Conservation (phyloP, 306 rosid genomes). For the Senna tora region DNA sequence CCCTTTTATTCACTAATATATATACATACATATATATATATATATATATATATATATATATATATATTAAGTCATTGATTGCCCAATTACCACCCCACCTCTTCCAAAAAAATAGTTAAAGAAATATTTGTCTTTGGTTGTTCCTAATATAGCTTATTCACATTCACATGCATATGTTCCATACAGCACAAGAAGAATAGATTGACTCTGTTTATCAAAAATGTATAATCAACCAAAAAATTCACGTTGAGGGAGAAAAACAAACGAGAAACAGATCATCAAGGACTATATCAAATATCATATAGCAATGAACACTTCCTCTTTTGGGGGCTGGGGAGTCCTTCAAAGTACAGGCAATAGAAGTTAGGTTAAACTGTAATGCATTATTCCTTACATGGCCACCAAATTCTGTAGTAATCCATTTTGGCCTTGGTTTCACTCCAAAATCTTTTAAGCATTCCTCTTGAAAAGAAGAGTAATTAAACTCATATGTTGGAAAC, state of each 20-base stretch:
- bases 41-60: too few relatives aligned
- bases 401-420: slow-evolving; percentile 80
- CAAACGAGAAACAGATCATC: not conserved
- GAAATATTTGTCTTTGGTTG: not conserved
- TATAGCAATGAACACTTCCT: not conserved
- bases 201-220: slow-evolving; percentile 7
- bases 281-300: slow-evolving; percentile 20
- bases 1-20: slow-evolving; percentile 9
- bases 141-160: not conserved
- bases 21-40: too few relatives aligned
- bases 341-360: slow-evolving; percentile 16
- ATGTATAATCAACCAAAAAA: slow-evolving; percentile 10
- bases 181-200: not conserved
- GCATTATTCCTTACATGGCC: slow-evolving; percentile 67
- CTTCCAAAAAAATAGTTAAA: slow-evolving; percentile 13
- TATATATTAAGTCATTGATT: slow-evolving; percentile 17
- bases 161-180: slow-evolving; percentile 1
- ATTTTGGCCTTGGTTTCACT: slow-evolving; percentile 69
- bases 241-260: not conserved
- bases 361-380: slow-evolving; percentile 33
- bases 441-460: slow-evolving; percentile 50
- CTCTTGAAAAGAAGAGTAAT: slow-evolving; percentile 59
- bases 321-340: not conserved
- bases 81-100: not conserved
- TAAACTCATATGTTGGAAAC: slow-evolving; percentile 63